Conservation (phyloP, 768 basidiomycete genomes). For the Heimioporus sp. region DNA sequence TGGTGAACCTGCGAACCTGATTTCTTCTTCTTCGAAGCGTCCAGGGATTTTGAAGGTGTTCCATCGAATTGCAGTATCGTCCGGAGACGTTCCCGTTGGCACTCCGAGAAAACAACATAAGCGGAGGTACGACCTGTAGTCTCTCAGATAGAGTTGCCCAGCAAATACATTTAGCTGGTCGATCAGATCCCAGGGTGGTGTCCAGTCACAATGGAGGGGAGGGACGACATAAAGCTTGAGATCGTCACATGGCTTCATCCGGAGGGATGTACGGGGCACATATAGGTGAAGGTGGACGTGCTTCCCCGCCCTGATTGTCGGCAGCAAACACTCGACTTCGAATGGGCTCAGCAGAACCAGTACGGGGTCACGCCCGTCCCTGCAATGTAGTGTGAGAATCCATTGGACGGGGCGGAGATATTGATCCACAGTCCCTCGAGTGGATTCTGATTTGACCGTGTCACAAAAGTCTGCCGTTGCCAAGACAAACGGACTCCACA, state of each 20-base stretch:
- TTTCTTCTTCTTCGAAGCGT: neutral
- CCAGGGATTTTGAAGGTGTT: slow-evolving; percentile 3
- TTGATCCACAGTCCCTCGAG: neutral
- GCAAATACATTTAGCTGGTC: slow-evolving; percentile 1
- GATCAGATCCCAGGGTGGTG: neutral
- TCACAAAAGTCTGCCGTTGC: neutral
- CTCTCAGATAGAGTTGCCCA: slow-evolving; percentile 29
- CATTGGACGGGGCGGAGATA: slow-evolving; percentile 1
- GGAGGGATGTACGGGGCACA: neutral
- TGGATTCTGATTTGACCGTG: neutral
- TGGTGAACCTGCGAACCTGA: slow-evolving; percentile 31
- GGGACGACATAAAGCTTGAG: neutral
- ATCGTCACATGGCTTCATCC: neutral
- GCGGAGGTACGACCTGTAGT: neutral
- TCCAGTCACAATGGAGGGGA: neutral
- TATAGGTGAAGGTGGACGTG: slow-evolving; percentile 2
- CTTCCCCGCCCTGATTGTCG: neutral
- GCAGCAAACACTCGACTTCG: neutral
- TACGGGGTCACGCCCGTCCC: neutral
- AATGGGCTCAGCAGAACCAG: slow-evolving; percentile 3
- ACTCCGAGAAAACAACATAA: neutral
- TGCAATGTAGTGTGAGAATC: neutral
- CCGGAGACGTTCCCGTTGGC: neutral
- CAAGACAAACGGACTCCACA: neutral
- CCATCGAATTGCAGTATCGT: neutral